phyloP scores from a whole-genome alignment of 2,329 filamentous ascomycete species.

The Seiridium unicorne region DNA sequence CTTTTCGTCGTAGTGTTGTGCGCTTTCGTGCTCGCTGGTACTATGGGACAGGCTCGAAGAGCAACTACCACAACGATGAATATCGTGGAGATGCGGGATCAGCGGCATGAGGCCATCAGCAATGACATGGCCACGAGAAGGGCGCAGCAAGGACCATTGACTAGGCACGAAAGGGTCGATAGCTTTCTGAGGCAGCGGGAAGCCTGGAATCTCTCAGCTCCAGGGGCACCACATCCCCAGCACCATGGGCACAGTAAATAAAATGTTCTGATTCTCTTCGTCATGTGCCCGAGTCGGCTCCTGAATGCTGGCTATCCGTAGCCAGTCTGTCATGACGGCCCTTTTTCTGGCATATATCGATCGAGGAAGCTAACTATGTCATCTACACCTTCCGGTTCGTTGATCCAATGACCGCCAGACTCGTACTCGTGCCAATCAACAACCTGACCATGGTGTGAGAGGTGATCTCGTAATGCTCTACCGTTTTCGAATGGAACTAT shows the following conservation, averaged over 20 bases:
- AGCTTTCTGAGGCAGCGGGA: constrained; percentile 76
- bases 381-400: constrained; percentile 24
- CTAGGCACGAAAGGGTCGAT: constrained; percentile 67
- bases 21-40: constrained; percentile 66
- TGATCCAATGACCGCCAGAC: constrained; percentile 22
- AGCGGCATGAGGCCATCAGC: constrained; percentile 65
- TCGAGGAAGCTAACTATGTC: constrained; percentile 17
- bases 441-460: constrained; percentile 9
- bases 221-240: neutral
- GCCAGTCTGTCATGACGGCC: too few species aligned
- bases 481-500: constrained; percentile 26
- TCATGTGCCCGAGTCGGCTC: too few species aligned
- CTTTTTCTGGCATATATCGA: too few species aligned
- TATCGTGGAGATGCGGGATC: constrained; percentile 64
- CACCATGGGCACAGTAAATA: neutral
- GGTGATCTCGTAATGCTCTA: constrained; percentile 15
- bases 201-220: constrained; percentile 22
- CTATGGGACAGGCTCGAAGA: constrained; percentile 69
- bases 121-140: constrained; percentile 55
- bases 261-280: neutral
- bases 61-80: constrained; percentile 61
- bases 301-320: too few species aligned
- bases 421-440: constrained; percentile 28
- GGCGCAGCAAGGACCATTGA: constrained; percentile 49
- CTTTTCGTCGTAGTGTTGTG: constrained; percentile 75